A percentile compares a stretch with the other conserved stretches of the same genome.
Conservation (phyloP, 768 basidiomycete species). For the Harrya chromipes region DNA sequence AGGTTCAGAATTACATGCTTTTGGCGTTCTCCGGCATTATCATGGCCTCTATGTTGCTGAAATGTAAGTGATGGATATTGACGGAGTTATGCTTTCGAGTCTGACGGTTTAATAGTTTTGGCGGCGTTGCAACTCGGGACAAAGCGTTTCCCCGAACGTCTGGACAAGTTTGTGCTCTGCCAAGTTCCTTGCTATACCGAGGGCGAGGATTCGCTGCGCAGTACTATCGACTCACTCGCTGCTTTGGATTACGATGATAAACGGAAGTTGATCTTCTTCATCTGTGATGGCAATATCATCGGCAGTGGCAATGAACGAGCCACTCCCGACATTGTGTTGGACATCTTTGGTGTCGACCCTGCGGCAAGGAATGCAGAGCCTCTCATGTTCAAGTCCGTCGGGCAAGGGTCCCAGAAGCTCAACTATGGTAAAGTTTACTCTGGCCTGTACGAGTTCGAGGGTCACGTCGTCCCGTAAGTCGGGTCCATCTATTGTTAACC, state of each 20-base stretch:
- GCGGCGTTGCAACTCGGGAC: constrained; percentile 59
- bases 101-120: constrained; percentile 43
- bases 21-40: constrained; percentile 53
- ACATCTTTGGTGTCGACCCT: constrained; percentile 65
- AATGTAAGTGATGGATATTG: constrained; percentile 45
- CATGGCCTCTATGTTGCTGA: constrained; percentile 52
- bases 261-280: constrained; percentile 61
- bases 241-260: constrained; percentile 68
- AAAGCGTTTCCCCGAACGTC: constrained; percentile 60
- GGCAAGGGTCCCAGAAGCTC: constrained; percentile 62
- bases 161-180: constrained; percentile 68
- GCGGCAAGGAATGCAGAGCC: constrained; percentile 61
- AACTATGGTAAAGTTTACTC: constrained; percentile 73
- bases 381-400: constrained; percentile 64
- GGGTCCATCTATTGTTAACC: neutral
- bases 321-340: constrained; percentile 64
- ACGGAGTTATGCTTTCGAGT: neutral
- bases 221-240: constrained; percentile 67
- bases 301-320: constrained; percentile 66
- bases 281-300: constrained; percentile 72
- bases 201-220: constrained; percentile 64
- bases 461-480: constrained; percentile 64
- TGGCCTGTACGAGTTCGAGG: constrained; percentile 67
- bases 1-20: constrained; percentile 60
- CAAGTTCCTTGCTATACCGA: constrained; percentile 72